phyloP scores from a whole-genome alignment of 2,329 filamentous ascomycete species.

The Beauveria bassiana region DNA sequence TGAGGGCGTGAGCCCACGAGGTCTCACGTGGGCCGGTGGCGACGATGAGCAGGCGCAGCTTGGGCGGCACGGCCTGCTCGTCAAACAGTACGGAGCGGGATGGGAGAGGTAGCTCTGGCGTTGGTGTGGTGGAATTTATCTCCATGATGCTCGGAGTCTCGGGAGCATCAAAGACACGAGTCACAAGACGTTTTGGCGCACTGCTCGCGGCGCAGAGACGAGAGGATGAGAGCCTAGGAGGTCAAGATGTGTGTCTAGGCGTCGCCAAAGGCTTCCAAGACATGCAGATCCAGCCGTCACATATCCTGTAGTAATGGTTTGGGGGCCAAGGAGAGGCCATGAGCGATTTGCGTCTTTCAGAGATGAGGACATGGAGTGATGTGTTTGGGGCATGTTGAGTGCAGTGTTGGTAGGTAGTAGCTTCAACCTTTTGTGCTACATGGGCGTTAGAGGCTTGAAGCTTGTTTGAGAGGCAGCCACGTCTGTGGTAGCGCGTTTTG shows the following conservation, averaged over 20 bases:
- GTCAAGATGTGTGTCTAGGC: background rate
- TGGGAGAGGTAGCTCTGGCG: conserved; percentile 19
- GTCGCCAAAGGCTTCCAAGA: conserved; percentile 22
- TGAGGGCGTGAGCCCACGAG: conserved; percentile 57
- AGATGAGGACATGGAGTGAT: background rate
- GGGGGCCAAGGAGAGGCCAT: background rate
- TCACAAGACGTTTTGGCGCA: background rate
- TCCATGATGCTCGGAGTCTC: background rate
- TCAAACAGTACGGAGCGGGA: conserved; percentile 31
- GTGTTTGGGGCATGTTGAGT: background rate
- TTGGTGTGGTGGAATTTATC: background rate
- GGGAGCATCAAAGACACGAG: background rate
- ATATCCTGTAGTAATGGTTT: conserved; percentile 11
- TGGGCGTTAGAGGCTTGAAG: background rate
- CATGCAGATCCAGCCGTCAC: conserved; percentile 23
- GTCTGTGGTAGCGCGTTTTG: background rate
- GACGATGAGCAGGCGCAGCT: conserved; percentile 55
- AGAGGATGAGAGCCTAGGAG: background rate
- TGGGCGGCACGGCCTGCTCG: conserved; percentile 30
- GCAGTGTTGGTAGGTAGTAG: background rate
- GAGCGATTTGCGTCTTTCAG: background rate
- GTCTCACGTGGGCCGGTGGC: conserved; percentile 58
- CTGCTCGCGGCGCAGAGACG: background rate
- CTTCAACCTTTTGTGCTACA: background rate
- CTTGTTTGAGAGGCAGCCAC: conserved; percentile 2